Percentiles rank a stretch among this genome's conserved stretches.
These are phyloP conservation scores for Naumovozyma baii DNA, from an alignment of 805 yeast genomes.

Conservation along the genomic window DNA sequence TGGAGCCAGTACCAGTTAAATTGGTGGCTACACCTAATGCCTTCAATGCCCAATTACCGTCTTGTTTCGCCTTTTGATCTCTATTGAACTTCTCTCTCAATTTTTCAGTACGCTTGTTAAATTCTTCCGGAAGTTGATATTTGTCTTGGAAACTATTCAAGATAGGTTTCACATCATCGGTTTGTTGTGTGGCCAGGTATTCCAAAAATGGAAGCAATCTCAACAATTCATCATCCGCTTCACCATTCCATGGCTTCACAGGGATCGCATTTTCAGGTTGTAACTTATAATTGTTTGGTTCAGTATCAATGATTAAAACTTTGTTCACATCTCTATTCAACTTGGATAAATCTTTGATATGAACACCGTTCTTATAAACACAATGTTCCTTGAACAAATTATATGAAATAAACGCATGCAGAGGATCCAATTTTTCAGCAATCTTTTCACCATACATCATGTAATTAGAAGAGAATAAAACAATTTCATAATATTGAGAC, in stretches of 20 bases:
- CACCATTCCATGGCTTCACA: constrained; percentile 78
- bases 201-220: constrained; percentile 86
- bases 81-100: constrained; percentile 63
- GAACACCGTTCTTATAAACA: constrained; percentile 71
- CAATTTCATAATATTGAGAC: constrained; percentile 93
- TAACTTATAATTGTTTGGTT: constrained; percentile 57
- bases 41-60: constrained; percentile 45
- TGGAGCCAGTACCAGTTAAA: constrained; percentile 26
- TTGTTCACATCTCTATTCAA: constrained; percentile 85
- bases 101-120: constrained; percentile 62
- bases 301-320: constrained; percentile 70
- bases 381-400: constrained; percentile 88
- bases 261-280: constrained; percentile 95
- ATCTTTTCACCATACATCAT: constrained; percentile 78
- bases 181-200: constrained; percentile 78
- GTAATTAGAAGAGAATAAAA: constrained; percentile 75
- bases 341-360: constrained; percentile 80
- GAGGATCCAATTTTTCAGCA: constrained; percentile 85
- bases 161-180: constrained; percentile 84
- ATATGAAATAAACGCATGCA: constrained; percentile 78
- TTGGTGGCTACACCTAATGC: constrained; percentile 47
- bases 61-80: constrained; percentile 38
- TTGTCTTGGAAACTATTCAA: constrained; percentile 63
- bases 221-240: constrained; percentile 68
- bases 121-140: constrained; percentile 64